phyloP scores from a whole-genome alignment of 192 early-diverging fungal species.

The Backusella tuberculispora region DNA sequence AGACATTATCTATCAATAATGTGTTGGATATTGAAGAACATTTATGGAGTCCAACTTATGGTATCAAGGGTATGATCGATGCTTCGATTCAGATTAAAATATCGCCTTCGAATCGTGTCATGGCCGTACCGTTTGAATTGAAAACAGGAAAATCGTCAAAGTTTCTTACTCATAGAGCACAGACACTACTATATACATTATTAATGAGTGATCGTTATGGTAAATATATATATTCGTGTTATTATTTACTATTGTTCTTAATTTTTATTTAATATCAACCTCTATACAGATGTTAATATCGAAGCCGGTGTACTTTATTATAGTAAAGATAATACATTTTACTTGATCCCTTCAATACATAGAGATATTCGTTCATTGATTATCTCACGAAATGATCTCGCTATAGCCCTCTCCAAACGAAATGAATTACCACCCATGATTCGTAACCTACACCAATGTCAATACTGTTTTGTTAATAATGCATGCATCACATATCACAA shows the following conservation, averaged over 20 bases:
- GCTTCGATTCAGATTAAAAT: constrained; percentile 62
- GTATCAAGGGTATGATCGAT: constrained; percentile 93
- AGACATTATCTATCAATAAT: constrained; percentile 59
- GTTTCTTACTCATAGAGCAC: constrained; percentile 74
- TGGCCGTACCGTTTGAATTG: constrained; percentile 84
- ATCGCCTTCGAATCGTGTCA: constrained; percentile 3
- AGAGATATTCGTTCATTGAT: constrained; percentile 77
- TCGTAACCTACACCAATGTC: constrained; percentile 62
- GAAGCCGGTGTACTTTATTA: constrained; percentile 78
- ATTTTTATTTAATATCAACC: constrained; percentile 12
- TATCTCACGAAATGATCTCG: constrained; percentile 76
- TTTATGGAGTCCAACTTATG: constrained; percentile 90
- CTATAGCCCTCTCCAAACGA: constrained; percentile 49
- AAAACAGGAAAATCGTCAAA: constrained; percentile 74
- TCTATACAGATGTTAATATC: constrained; percentile 64
- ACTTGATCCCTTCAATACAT: constrained; percentile 59
- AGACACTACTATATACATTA: constrained; percentile 84
- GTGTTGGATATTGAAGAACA: constrained; percentile 90
- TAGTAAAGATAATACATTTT: constrained; percentile 66
- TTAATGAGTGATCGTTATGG: constrained; percentile 84
- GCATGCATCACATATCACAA: constrained; percentile 77
- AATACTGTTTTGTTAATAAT: constrained; percentile 64
- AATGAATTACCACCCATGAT: constrained; percentile 73
- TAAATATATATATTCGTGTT: constrained; percentile 27
- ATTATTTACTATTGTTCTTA: background rate